Conservation (phyloP, 108 stramenopile genomes). For the Skeletonema potamos region DNA sequence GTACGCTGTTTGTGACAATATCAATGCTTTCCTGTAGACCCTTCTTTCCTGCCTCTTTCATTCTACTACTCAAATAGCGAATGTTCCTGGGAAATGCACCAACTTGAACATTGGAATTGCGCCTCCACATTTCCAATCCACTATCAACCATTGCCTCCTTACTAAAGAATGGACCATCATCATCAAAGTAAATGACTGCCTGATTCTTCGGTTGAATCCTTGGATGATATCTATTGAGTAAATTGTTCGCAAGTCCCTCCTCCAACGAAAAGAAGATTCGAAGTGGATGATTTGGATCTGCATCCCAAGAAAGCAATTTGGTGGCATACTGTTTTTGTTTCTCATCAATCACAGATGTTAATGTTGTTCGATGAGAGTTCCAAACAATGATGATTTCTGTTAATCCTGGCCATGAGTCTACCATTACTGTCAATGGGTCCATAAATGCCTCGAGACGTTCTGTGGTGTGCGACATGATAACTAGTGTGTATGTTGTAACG, state of each 20-base stretch:
- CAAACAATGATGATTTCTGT: conserved; percentile 82
- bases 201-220: conserved; percentile 67
- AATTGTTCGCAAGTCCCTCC: conserved; percentile 71
- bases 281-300: conserved; percentile 48
- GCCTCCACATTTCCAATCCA: conserved; percentile 89
- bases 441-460: conserved; percentile 48
- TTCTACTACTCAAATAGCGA: conserved; percentile 44
- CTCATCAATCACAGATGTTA: conserved; percentile 18
- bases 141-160: conserved; percentile 55
- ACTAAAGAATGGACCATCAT: conserved; percentile 87
- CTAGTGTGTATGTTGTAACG: conserved; percentile 42
- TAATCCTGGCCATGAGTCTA: conserved; percentile 44
- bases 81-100: conserved; percentile 81
- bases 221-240: conserved; percentile 90
- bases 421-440: conserved; percentile 33
- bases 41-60: conserved; percentile 44
- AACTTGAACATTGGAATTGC: conserved; percentile 81
- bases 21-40: conserved; percentile 40
- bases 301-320: conserved; percentile 52
- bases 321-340: conserved; percentile 37
- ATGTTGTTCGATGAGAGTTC: conserved; percentile 73
- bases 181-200: conserved; percentile 88
- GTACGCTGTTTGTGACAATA: conserved; percentile 20
- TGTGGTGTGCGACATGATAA: conserved; percentile 55
- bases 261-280: conserved; percentile 83